Evolutionary conservation across 1,139 yeast species (phyloP), one percentile per base, ranked within the genome.

Genomic region (Pneumocystis carinii): DNA sequence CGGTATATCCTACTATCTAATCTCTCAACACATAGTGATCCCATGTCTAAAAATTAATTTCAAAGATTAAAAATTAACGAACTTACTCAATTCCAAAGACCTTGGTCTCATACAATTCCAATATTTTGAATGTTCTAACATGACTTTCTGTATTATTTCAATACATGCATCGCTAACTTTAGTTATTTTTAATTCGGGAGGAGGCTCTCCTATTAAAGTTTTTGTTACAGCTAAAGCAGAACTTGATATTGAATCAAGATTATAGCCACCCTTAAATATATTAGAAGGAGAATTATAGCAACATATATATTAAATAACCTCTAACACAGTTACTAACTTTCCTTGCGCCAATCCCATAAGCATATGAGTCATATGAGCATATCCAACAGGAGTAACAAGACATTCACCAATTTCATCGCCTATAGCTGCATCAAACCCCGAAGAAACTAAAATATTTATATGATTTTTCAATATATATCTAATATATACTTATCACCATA

Each of bases 391-490:
- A 0, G 96, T 82, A 3, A 94, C 95, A 73, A 88, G 95, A 73
- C 97, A 92, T 56, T 94, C 96, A n/a, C 98, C 99, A 68, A 94
- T 88, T 64, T 89, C 85, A 75, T 94, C 99, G 63, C 97, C 98
- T 70, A 88, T 96, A 0, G 99, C 99, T 32, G 98, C 98, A 76
- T 92, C 99, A 71, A 92, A 92, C 0, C 99, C 99, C 0, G 97
- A 85, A 58, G 96, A 88, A 41, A 94, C 61, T 55, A 56, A 6
- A 17, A 48, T n/a, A 36, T 17, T 8, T 8, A 17, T 29, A 17
- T 29, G 8, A 36, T 12, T 19, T 14, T 15, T 29, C 32, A 12
- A 29, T 19, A 42, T 39, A 37, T 19, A 19, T 37, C 4, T 29
- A 39, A 39, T 37, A 57, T 5, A 29, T 60, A 41, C 55, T 85